Evolutionary conservation across 176 grass and related monocot species (phyloP).

Genomic region (Alopecurus myosuroides): DNA sequence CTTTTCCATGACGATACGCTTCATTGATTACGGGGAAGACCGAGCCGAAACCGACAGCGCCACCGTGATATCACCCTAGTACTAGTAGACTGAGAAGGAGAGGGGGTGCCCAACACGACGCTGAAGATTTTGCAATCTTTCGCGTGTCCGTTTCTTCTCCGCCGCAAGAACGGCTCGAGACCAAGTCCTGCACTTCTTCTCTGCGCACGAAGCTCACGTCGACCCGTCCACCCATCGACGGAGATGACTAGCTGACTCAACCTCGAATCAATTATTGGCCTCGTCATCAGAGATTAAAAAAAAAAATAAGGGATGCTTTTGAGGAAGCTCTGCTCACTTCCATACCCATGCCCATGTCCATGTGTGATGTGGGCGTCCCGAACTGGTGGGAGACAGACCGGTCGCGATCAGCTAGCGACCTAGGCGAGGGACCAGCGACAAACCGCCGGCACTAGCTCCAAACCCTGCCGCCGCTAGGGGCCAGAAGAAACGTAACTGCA

Average conservation of each 20-base stretch:
- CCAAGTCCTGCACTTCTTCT: background rate
- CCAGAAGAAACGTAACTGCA: background rate
- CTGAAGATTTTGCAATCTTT: background rate
- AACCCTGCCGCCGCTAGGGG: background rate
- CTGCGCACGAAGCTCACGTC: background rate
- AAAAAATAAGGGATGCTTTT: too few relatives aligned
- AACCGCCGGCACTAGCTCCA: background rate
- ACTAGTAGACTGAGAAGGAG: background rate
- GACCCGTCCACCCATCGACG: background rate
- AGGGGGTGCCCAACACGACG: background rate
- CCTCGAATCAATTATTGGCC: slow-evolving; percentile 1
- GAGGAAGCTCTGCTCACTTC: too few relatives aligned
- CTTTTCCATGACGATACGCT: background rate
- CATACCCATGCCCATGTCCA: background rate
- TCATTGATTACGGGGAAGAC: background rate
- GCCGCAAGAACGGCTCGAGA: too few relatives aligned
- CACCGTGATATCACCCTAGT: background rate
- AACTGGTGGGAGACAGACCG: background rate
- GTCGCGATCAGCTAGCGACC: background rate
- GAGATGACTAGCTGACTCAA: background rate
- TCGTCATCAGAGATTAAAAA: too few relatives aligned
- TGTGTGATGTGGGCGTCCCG: background rate
- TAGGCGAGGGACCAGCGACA: background rate
- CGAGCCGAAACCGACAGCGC: background rate
- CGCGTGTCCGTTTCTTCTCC: background rate